Base-by-base conservation (phyloP, 768 basidiomycete species). In the Kwoniella sp. region DNA sequence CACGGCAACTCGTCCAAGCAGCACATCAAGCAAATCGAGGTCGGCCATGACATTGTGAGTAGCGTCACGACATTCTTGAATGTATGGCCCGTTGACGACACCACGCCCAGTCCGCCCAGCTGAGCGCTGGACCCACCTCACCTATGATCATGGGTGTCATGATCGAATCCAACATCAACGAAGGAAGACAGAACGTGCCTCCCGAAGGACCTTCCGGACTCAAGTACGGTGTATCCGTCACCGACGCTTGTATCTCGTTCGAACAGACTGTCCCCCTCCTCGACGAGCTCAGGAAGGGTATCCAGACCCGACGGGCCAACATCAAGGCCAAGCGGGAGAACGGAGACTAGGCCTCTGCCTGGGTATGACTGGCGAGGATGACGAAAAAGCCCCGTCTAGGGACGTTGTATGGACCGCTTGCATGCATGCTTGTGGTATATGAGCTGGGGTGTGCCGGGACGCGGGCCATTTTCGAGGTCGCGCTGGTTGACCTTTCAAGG, bases 1-100 rank as follows among this genome's bases (percentile, higher is more conserved):
- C 90, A 96, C 68, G 93, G 93, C 26, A 99, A 99, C 79, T 95
- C 91, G 29, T 83, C 84, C 55, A 98, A 98, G 78, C 85, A 95
- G 75, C 87, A 93, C 78, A 81, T 82, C 67, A 93, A 92, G 76
- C 92, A 95, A 74, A 84, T 90, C 15, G 83, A 83, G 61, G 76
- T 76, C 34, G 63, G 59, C 5, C 43, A 44, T 0, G 57, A 65
- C 12, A 53, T 59, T 22, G 57, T 60, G 33, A 47, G 57, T 59
- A 7, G 1, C 27, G 6, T n/a, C n/a, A n/a, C n/a, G n/a, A n/a
- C n/a, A n/a, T n/a, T n/a, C n/a, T n/a, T n/a, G n/a, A n/a, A n/a
- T n/a, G n/a, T n/a, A n/a, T n/a, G n/a, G n/a, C n/a, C n/a, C n/a
- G n/a, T n/a, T n/a, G n/a, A n/a, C n/a, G n/a, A n/a, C 7, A 7